These are phyloP conservation scores for Gossypium lobatum DNA, from an alignment of 441 rosid genomes.

Conservation along the genomic window DNA sequence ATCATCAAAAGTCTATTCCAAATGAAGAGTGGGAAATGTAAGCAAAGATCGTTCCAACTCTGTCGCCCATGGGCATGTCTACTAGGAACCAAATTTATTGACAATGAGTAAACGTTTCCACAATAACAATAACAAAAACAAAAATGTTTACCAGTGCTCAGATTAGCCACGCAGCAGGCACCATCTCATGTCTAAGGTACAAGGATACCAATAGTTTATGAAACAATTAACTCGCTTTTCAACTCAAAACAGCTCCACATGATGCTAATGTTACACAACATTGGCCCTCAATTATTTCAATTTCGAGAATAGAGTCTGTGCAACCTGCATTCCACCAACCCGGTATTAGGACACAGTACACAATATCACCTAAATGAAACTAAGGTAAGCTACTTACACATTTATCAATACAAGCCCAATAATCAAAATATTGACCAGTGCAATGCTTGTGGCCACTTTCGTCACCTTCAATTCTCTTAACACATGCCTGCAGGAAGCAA, in stretches of 20 bases:
- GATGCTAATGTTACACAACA: background rate
- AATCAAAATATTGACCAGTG: constrained; percentile 79
- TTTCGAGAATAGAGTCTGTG: constrained; percentile 39
- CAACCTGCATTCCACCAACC: constrained; percentile 42
- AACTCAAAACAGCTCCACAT: background rate
- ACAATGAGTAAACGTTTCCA: background rate
- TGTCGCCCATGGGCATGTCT: background rate
- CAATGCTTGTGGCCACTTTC: constrained; percentile 70
- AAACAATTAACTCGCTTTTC: background rate
- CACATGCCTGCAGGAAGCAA: constrained; percentile 43
- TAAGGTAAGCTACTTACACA: constrained; percentile 42
- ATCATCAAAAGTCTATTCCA: background rate
- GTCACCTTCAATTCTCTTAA: constrained; percentile 61
- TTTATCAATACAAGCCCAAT: constrained; percentile 68
- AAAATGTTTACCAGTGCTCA: background rate
- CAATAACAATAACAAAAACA: background rate
- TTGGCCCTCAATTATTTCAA: constrained; percentile 31
- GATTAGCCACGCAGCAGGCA: background rate
- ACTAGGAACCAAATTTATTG: constrained; percentile 3
- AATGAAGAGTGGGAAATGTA: background rate
- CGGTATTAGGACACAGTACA: background rate
- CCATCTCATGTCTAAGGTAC: background rate
- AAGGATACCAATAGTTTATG: background rate
- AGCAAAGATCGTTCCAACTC: background rate
- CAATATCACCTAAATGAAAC: background rate